Evolutionary conservation across 2,329 filamentous ascomycete species (phyloP).

Genomic region (Fonsecaea multimorphosa): DNA sequence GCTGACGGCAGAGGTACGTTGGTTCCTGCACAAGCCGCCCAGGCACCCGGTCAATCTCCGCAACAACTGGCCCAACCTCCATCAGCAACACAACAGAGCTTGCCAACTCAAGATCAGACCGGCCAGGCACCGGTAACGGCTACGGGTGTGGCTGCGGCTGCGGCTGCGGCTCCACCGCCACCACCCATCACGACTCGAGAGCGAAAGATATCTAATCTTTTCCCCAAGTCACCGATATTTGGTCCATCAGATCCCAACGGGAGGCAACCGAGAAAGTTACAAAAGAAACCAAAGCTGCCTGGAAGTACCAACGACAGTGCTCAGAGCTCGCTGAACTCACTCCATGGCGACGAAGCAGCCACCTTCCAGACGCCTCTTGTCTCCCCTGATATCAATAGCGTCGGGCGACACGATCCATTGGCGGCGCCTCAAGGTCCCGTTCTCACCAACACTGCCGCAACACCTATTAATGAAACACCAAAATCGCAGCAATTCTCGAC

Average conservation of each 20-base stretch:
- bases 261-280: slow-evolving; percentile 83
- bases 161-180: slow-evolving; percentile 28
- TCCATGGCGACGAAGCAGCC: slow-evolving; percentile 54
- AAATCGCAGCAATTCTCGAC: slow-evolving; percentile 18
- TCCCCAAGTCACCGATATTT: slow-evolving; percentile 70
- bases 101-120: background rate
- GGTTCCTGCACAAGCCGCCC: slow-evolving; percentile 7
- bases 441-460: slow-evolving; percentile 43
- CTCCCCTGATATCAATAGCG: slow-evolving; percentile 43
- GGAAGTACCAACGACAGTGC: slow-evolving; percentile 82
- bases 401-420: slow-evolving; percentile 40
- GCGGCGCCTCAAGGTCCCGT: slow-evolving; percentile 42
- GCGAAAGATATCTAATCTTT: slow-evolving; percentile 70
- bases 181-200: slow-evolving; percentile 65
- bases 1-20: slow-evolving; percentile 8
- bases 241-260: slow-evolving; percentile 51
- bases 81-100: background rate
- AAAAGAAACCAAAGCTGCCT: slow-evolving; percentile 78
- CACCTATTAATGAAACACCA: slow-evolving; percentile 40
- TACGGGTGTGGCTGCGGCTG: slow-evolving; percentile 6
- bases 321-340: slow-evolving; percentile 84
- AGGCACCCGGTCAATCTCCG: slow-evolving; percentile 15
- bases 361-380: slow-evolving; percentile 44
- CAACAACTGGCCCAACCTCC: slow-evolving; percentile 18
- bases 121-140: slow-evolving; percentile 7